Evolutionary conservation across 768 basidiomycete genomes (phyloP).

Genomic region (Rhodotorula diobovata): DNA sequence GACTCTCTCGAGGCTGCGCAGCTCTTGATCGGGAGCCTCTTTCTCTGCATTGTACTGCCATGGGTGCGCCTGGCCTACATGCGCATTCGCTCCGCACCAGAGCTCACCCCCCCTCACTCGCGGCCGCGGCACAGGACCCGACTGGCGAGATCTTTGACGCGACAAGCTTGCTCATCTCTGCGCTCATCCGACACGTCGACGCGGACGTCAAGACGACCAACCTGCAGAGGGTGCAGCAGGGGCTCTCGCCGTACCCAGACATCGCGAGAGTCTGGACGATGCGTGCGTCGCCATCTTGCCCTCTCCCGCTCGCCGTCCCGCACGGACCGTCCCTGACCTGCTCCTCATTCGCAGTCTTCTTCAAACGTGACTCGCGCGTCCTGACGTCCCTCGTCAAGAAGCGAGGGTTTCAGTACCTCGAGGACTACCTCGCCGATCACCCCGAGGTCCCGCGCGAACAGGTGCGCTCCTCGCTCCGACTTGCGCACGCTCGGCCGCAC

Average conservation of each 20-base stretch:
- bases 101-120: too few species aligned
- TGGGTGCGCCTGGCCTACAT: constrained; percentile 16
- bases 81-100: not conserved
- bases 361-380: constrained; percentile 23
- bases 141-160: constrained; percentile 35
- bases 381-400: constrained; percentile 24
- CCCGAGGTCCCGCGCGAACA: not conserved
- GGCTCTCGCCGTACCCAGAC: constrained; percentile 3
- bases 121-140: constrained; percentile 13
- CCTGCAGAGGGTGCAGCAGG: not conserved
- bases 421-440: constrained; percentile 8
- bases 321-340: too few species aligned
- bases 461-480: not conserved
- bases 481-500: too few species aligned
- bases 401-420: constrained; percentile 22
- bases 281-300: constrained; percentile 1
- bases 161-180: constrained; percentile 23
- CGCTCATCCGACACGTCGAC: constrained; percentile 12
- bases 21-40: constrained; percentile 15
- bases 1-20: not conserved
- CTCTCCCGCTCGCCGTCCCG: not conserved
- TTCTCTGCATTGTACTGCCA: constrained; percentile 29
- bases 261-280: constrained; percentile 25
- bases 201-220: constrained; percentile 12
- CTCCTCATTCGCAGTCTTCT: constrained; percentile 18